phyloP scores from a whole-genome alignment of 495 filamentous ascomycete genomes.

The Neurospora discreta region DNA sequence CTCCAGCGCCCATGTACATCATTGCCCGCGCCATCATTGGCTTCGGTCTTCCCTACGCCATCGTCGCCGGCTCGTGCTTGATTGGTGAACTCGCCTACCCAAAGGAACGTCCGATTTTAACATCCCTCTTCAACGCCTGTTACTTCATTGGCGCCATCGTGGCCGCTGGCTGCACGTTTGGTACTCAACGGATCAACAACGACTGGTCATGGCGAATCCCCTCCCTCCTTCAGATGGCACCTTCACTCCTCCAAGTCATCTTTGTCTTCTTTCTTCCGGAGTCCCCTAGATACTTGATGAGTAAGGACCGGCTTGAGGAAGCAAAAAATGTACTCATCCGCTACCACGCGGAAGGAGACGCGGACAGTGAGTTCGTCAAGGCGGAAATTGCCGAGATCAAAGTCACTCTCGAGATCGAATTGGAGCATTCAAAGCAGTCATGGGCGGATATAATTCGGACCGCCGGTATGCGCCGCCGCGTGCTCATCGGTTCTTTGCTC shows the following conservation, averaged over 20 bases:
- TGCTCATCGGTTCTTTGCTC: slow-evolving; percentile 45
- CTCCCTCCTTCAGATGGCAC: slow-evolving; percentile 43
- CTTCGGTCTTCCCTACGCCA: slow-evolving; percentile 52
- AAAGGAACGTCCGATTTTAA: slow-evolving; percentile 51
- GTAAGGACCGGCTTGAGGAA: slow-evolving; percentile 47
- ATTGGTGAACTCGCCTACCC: slow-evolving; percentile 57
- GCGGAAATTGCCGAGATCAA: slow-evolving; percentile 51
- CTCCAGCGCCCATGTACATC: slow-evolving; percentile 41
- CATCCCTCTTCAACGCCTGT: slow-evolving; percentile 54
- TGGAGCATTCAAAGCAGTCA: slow-evolving; percentile 42
- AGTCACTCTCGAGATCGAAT: slow-evolving; percentile 45
- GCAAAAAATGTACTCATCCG: slow-evolving; percentile 45
- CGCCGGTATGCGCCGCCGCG: slow-evolving; percentile 42
- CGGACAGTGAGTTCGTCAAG: slow-evolving; percentile 42
- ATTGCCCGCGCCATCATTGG: slow-evolving; percentile 52
- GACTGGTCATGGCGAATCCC: slow-evolving; percentile 60
- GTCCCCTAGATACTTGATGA: slow-evolving; percentile 47
- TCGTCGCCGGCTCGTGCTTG: slow-evolving; percentile 49
- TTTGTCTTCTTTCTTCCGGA: slow-evolving; percentile 50
- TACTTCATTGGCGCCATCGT: slow-evolving; percentile 54
- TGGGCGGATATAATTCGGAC: slow-evolving; percentile 47
- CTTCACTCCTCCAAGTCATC: slow-evolving; percentile 43
- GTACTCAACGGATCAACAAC: slow-evolving; percentile 42
- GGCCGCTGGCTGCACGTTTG: slow-evolving; percentile 46
- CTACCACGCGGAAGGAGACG: slow-evolving; percentile 54